Conservation (phyloP, 371 early-diverging fungal genomes). For the Mortierella sp. region DNA sequence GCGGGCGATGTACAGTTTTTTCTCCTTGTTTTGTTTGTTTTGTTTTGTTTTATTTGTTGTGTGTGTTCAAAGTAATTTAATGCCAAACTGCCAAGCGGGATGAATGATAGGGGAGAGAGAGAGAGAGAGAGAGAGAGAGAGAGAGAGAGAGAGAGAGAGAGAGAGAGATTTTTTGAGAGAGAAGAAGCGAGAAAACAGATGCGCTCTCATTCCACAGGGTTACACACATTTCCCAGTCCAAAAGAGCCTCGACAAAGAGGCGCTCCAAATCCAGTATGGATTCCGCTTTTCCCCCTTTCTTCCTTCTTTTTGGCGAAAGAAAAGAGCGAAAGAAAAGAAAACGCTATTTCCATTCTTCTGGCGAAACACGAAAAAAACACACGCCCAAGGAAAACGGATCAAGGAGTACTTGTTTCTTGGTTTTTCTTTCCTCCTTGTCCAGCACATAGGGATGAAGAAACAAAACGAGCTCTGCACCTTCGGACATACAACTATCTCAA, state of each 20-base stretch:
- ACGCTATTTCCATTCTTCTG: no score
- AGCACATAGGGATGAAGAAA: no score
- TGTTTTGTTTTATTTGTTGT: not conserved
- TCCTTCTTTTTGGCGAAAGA: not conserved
- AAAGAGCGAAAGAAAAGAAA: not conserved
- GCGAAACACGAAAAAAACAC: no score
- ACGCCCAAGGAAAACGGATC: no score
- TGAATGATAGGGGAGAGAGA: not conserved
- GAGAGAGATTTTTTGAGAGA: no score
- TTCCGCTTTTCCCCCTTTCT: not conserved
- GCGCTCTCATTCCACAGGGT: not conserved
- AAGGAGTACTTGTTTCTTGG: no score
- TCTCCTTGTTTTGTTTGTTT: not conserved
- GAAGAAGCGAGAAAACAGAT: not conserved
- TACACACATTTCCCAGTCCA: not conserved
- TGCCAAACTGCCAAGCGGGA: not conserved
- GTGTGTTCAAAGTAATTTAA: not conserved
- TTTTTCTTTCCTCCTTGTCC: no score
- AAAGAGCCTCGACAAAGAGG: not conserved
- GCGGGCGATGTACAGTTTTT: not conserved
- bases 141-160: no score
- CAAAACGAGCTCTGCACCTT: no score
- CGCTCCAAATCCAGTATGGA: not conserved
- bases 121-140: no score
- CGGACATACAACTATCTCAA: no score